These are phyloP conservation scores for Cyclotella sp. DNA, from an alignment of 108 stramenopile genomes.

Conservation along the genomic window DNA sequence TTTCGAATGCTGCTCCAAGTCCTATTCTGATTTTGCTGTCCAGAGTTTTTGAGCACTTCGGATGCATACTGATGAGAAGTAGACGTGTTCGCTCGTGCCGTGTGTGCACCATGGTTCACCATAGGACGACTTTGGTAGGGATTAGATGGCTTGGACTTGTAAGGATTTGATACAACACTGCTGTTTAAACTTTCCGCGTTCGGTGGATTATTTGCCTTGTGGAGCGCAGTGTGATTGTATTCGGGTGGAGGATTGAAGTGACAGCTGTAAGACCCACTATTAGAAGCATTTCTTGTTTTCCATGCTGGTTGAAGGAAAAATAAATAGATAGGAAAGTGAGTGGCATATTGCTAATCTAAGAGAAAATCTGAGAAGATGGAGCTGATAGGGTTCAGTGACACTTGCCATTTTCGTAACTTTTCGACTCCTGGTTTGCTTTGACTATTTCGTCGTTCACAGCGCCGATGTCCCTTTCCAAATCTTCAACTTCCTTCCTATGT, in stretches of 20 bases:
- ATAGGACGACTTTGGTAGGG: slow-evolving; percentile 5
- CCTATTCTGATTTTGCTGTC: slow-evolving; percentile 4
- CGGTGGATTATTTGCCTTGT: not conserved
- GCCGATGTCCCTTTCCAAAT: slow-evolving; percentile 39
- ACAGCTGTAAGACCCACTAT: slow-evolving; percentile 24
- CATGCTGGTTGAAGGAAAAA: slow-evolving; percentile 13
- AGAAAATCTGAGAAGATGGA: not conserved
- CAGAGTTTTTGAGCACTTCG: slow-evolving; percentile 17
- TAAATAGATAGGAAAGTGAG: not conserved
- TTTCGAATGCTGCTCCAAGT: slow-evolving; percentile 31
- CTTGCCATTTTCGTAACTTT: slow-evolving; percentile 42
- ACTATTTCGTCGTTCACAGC: slow-evolving; percentile 20
- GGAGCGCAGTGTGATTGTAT: slow-evolving; percentile 15
- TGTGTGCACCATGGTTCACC: not conserved
- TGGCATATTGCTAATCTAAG: not conserved
- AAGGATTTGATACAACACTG: slow-evolving; percentile 45
- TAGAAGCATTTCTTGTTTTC: slow-evolving; percentile 24
- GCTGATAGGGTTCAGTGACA: not conserved
- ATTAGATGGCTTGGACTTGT: slow-evolving; percentile 33
- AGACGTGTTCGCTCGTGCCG: not conserved
- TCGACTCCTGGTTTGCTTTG: slow-evolving; percentile 39
- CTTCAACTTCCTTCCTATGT: slow-evolving; percentile 45
- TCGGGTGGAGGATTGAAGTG: slow-evolving; percentile 33
- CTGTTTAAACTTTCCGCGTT: not conserved
- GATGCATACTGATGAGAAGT: slow-evolving; percentile 27